phyloP scores from a whole-genome alignment of 192 early-diverging fungal species.

The Cetraspora pellucida region DNA sequence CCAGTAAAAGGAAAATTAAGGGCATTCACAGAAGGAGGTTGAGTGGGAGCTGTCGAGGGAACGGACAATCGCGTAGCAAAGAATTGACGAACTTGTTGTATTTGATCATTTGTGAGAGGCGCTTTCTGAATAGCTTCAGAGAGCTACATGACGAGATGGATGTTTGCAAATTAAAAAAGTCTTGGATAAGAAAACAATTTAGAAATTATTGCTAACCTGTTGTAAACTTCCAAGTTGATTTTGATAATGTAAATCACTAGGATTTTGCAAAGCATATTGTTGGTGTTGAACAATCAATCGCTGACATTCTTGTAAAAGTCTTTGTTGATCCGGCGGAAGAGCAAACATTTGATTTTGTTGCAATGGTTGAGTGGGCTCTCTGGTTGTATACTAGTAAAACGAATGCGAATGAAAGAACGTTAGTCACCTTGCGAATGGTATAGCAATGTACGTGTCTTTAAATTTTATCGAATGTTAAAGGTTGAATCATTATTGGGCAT shows the following conservation, averaged over 20 bases:
- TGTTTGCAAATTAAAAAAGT: conserved; percentile 11
- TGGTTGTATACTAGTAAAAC: conserved; percentile 9
- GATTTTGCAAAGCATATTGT: conserved; percentile 30
- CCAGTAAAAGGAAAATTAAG: conserved; percentile 5
- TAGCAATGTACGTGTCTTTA: too few relatives aligned
- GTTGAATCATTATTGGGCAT: too few relatives aligned
- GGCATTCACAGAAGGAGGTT: background rate
- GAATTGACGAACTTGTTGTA: conserved; percentile 50
- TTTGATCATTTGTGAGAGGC: conserved; percentile 44
- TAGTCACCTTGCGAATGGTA: too few relatives aligned
- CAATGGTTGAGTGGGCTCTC: background rate
- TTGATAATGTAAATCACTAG: conserved; percentile 28
- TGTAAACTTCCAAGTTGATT: conserved; percentile 28
- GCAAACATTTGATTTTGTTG: conserved; percentile 30
- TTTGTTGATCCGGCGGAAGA: conserved; percentile 27
- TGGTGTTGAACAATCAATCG: conserved; percentile 18
- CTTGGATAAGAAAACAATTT: background rate
- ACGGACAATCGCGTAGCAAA: conserved; percentile 39
- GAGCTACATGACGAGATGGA: conserved; percentile 43
- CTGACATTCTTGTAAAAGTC: conserved; percentile 26
- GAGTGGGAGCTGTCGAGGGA: conserved; percentile 31
- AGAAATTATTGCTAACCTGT: conserved; percentile 18
- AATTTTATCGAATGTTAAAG: too few relatives aligned
- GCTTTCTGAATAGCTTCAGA: conserved; percentile 50
- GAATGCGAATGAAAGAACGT: background rate